Base-by-base conservation (phyloP, 306 rosid species). In the Fragaria iinumae region DNA sequence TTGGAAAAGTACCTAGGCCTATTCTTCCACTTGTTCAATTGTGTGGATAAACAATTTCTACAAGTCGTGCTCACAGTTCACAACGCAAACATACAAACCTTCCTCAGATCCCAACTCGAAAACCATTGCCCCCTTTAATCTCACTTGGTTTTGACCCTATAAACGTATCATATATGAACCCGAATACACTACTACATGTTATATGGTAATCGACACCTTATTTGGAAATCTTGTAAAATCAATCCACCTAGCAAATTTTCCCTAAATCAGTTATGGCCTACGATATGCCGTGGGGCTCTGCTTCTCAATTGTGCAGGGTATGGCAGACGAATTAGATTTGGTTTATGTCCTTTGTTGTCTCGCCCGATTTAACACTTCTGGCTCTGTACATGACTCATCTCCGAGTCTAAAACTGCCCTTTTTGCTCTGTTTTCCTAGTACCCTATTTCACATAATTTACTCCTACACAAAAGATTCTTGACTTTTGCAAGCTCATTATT, bases 301-400 rank as follows among this genome's bases (percentile, higher is more conserved):
- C n/a, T 14, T 10, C 29, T 27, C 76, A 32, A 27, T 6, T 34
- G 12, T 34, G 10, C 69, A 34, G 45, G 45, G 14, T 17, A 64
- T 8, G 47, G 49, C 79, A 72, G 77, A 49, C n/a, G 36, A 49
- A 47, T 73, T 53, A 50, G 32, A 76, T 32, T 20, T 63, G 43
- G 16, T 43, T 6, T 18, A 0, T 17, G 80, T 64, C 57, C 66
- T 49, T 25, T 63, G 36, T 25, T 25, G 78, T 45, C 76, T 18
- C 60, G 17, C 34, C 53, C 55, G 43, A 23, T 63, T 50, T 29
- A 69, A 34, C 67, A 25, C 9, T 21, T 23, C 44, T n/a, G 32
- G 12, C 71, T 44, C 55, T 78, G 21, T 36, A n/a, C 57, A 6
- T 41, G 18, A 6, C 48, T 8, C 44, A 63, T 67, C 44, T 74